Evolutionary conservation across 164 flowering plant species (phyloP).

Genomic region (Aristolochia fimbriata): DNA sequence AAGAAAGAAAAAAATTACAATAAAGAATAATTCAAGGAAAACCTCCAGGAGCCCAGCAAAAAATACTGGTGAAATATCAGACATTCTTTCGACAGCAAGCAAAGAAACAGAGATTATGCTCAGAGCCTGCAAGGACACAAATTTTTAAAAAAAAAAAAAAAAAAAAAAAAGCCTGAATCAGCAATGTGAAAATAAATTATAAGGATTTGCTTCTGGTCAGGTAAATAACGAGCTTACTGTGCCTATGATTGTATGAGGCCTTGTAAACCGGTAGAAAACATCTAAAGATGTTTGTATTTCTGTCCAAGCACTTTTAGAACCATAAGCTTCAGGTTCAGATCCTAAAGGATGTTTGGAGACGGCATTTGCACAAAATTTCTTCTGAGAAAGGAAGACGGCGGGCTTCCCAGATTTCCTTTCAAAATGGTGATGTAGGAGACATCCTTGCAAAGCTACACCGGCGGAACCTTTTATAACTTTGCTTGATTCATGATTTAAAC

Average conservation of each 20-base stretch:
- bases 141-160: slow-evolving; percentile 7
- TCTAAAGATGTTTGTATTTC: slow-evolving; percentile 26
- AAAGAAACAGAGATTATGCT: slow-evolving; percentile 91
- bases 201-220: not conserved
- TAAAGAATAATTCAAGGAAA: slow-evolving; percentile 9
- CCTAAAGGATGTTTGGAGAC: slow-evolving; percentile 43
- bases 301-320: slow-evolving; percentile 20
- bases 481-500: slow-evolving; percentile 18
- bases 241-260: slow-evolving; percentile 93
- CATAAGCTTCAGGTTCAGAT: slow-evolving; percentile 42
- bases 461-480: slow-evolving; percentile 9
- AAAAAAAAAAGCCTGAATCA: slow-evolving; percentile 4
- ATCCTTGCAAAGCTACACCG: slow-evolving; percentile 14
- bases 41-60: slow-evolving; percentile 70
- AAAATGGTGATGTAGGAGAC: slow-evolving; percentile 11
- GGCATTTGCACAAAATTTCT: slow-evolving; percentile 28
- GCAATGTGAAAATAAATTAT: slow-evolving; percentile 1
- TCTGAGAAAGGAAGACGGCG: slow-evolving; percentile 9
- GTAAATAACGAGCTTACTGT: slow-evolving; percentile 47
- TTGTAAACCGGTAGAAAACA: slow-evolving; percentile 79
- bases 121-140: slow-evolving; percentile 53
- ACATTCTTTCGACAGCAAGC: slow-evolving; percentile 65
- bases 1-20: not conserved
- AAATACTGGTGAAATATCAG: slow-evolving; percentile 79
- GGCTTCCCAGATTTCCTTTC: slow-evolving; percentile 7